Conservation (phyloP, 2,329 filamentous ascomycete species). For the Fusarium zealandicum region DNA sequence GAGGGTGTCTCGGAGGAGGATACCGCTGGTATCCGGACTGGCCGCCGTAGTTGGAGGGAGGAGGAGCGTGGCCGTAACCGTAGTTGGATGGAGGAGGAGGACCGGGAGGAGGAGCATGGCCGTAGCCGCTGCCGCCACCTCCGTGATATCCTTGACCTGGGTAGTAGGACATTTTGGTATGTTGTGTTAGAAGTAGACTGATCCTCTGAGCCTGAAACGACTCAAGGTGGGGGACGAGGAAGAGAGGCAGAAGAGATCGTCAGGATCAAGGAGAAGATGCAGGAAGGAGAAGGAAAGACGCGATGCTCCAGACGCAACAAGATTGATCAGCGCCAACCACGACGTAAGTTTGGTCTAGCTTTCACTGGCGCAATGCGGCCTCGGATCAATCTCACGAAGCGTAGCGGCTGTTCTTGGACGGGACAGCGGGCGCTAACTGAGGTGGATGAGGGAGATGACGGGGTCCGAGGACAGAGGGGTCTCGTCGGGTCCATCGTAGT, state of each 20-base stretch:
- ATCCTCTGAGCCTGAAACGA: conserved; percentile 7
- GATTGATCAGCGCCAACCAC: conserved; percentile 12
- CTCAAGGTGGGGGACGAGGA: conserved; percentile 6
- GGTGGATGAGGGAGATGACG: conserved; percentile 18
- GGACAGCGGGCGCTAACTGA: conserved; percentile 27
- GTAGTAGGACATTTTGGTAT: conserved; percentile 49
- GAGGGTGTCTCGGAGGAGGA: conserved; percentile 48
- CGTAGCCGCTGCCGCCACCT: conserved; percentile 41
- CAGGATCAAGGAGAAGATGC: conserved; percentile 12
- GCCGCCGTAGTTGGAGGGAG: conserved; percentile 24
- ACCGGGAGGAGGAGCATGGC: conserved; percentile 39
- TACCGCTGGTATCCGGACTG: conserved; percentile 39
- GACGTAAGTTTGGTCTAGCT: conserved; percentile 2
- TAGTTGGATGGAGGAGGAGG: conserved; percentile 41
- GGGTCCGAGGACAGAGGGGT: conserved; percentile 5
- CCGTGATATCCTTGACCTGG: conserved; percentile 53
- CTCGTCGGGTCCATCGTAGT: too few species aligned
- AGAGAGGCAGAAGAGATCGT: background rate
- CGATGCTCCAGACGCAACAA: conserved; percentile 10
- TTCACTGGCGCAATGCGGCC: background rate
- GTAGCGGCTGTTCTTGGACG: conserved; percentile 2
- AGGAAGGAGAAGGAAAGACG: conserved; percentile 19
- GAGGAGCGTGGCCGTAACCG: conserved; percentile 32
- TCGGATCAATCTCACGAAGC: conserved; percentile 9
- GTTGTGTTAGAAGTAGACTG: conserved; percentile 7